A percentile compares a stretch with the other conserved stretches of the same genome.
Evolutionary conservation across 257 asterid species (phyloP).

Genomic region (Rauvolfia tetraphylla): DNA sequence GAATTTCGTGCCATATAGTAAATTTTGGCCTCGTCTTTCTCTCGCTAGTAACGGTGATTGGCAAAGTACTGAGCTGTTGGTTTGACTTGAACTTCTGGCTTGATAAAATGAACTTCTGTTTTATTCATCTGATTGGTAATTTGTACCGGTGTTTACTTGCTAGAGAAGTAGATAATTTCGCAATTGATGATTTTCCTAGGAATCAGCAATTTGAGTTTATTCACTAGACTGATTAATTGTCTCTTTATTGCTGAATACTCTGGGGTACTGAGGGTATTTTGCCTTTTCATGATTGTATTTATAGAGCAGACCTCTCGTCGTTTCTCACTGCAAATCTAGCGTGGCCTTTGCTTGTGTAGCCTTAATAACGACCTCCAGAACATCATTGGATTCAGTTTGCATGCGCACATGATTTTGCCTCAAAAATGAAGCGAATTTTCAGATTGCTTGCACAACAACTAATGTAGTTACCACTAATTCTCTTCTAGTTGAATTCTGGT

Average conservation of each 20-base stretch:
- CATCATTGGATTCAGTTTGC: neutral
- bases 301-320: neutral
- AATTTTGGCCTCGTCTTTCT: neutral
- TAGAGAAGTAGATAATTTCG: constrained; percentile 14
- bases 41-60: neutral
- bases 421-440: neutral
- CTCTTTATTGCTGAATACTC: neutral
- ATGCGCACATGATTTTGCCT: neutral
- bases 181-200: constrained; percentile 9
- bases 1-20: constrained; percentile 6
- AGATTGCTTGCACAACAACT: neutral
- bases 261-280: neutral
- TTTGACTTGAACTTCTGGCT: constrained; percentile 15
- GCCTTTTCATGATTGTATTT: neutral
- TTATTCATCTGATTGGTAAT: constrained; percentile 20
- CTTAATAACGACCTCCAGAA: neutral
- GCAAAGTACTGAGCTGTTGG: constrained; percentile 4
- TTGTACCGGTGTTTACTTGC: constrained; percentile 15
- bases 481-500: neutral
- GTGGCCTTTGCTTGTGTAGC: neutral
- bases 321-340: neutral
- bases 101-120: constrained; percentile 20
- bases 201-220: neutral
- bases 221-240: neutral
- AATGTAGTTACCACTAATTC: too few species aligned